Percentiles rank a stretch among this genome's conserved stretches.
phyloP scores from a whole-genome alignment of 768 basidiomycete species.

The Clitopilus hobsonii region DNA sequence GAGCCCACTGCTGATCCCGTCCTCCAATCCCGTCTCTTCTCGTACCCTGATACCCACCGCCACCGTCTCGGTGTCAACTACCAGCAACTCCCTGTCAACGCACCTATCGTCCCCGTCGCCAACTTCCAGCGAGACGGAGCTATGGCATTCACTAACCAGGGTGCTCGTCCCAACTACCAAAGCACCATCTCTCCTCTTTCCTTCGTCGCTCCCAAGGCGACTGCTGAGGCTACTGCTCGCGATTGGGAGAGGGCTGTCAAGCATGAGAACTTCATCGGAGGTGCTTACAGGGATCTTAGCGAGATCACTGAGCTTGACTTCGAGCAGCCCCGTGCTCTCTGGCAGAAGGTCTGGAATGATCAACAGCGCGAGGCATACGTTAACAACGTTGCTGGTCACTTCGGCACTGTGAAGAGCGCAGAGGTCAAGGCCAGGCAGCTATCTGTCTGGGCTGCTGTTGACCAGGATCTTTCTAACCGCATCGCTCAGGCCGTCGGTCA shows the following conservation, averaged over 20 bases:
- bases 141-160: conserved; percentile 71
- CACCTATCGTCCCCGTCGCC: conserved; percentile 62
- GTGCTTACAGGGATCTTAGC: conserved; percentile 62
- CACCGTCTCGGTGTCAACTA: conserved; percentile 81
- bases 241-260: conserved; percentile 34
- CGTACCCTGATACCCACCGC: conserved; percentile 87
- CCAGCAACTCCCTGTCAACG: conserved; percentile 85
- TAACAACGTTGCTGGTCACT: conserved; percentile 61
- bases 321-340: conserved; percentile 75
- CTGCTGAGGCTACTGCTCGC: conserved; percentile 34
- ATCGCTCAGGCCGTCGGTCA: conserved; percentile 73
- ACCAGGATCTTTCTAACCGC: conserved; percentile 69
- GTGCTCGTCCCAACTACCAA: conserved; percentile 83
- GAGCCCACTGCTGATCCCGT: conserved; percentile 92
- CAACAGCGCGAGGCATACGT: conserved; percentile 56
- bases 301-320: conserved; percentile 85
- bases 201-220: conserved; percentile 49
- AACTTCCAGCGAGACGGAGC: conserved; percentile 94
- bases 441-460: conserved; percentile 75
- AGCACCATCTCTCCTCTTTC: conserved; percentile 68
- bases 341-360: conserved; percentile 64
- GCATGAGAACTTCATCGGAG: conserved; percentile 76
- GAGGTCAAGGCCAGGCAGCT: conserved; percentile 62
- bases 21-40: conserved; percentile 91
- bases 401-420: conserved; percentile 54